A percentile compares a stretch with the other conserved stretches of the same genome.
phyloP scores from a whole-genome alignment of 306 rosid genomes.

The Vicia villosa region DNA sequence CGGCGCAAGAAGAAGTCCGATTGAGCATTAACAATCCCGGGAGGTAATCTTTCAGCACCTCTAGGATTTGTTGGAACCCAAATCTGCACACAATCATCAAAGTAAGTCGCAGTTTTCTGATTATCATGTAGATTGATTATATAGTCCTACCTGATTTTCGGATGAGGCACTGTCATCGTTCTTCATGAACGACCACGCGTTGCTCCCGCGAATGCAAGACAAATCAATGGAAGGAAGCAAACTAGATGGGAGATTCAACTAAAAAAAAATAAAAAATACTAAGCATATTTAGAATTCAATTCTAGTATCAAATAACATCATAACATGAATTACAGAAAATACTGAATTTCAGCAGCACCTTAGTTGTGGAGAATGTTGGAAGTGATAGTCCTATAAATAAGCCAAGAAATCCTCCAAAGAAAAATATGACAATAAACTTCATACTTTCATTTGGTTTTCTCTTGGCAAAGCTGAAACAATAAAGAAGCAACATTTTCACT shows the following conservation, averaged over 20 bases:
- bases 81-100: conserved; percentile 57
- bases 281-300: conserved; percentile 17
- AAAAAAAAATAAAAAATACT: conserved; percentile 37
- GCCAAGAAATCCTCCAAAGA: conserved; percentile 77
- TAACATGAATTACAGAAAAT: neutral
- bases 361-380: conserved; percentile 69
- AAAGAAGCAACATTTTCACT: conserved; percentile 35
- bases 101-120: conserved; percentile 11
- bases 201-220: conserved; percentile 44
- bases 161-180: conserved; percentile 42
- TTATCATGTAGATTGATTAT: conserved; percentile 42
- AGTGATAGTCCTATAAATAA: conserved; percentile 85
- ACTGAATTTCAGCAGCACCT: conserved; percentile 54
- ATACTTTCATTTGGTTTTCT: conserved; percentile 75
- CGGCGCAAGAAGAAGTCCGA: conserved; percentile 79
- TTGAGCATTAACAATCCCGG: conserved; percentile 68
- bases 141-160: conserved; percentile 45
- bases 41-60: conserved; percentile 91
- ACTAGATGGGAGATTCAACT: conserved; percentile 70
- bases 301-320: conserved; percentile 18
- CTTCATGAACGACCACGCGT: conserved; percentile 38
- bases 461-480: conserved; percentile 56
- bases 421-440: conserved; percentile 71
- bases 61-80: conserved; percentile 94
- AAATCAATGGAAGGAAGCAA: conserved; percentile 64